Evolutionary conservation across 306 rosid species (phyloP).

Genomic region (Quillaja saponaria): DNA sequence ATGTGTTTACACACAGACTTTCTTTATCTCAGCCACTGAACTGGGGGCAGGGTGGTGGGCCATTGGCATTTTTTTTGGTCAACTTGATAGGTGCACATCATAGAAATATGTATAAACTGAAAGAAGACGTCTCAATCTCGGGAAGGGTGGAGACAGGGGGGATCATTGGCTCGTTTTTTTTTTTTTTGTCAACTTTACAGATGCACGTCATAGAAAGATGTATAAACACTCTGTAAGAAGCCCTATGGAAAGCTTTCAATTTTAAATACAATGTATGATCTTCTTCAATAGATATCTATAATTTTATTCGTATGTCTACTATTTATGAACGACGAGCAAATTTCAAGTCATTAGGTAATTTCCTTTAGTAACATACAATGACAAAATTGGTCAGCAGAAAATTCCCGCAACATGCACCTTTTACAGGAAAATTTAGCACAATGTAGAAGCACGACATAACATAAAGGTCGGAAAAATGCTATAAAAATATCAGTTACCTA

Average conservation of each 20-base stretch:
- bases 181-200: neutral
- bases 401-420: constrained; percentile 1
- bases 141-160: neutral
- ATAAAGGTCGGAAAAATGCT: constrained; percentile 5
- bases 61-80: no score
- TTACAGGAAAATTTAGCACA: constrained; percentile 7
- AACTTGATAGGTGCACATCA: no score
- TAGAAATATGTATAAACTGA: no score
- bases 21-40: no score
- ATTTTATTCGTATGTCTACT: no score
- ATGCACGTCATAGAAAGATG: neutral
- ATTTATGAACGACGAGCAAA: no score
- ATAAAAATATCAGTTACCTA: neutral
- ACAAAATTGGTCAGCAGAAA: neutral
- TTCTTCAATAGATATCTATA: no score
- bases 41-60: no score
- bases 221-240: neutral
- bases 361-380: constrained; percentile 4
- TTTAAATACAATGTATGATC: neutral
- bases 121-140: neutral
- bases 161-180: neutral
- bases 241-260: neutral
- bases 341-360: neutral
- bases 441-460: constrained; percentile 3
- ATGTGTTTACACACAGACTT: no score